These are phyloP conservation scores for Moesziomyces parantarcticus DNA, from an alignment of 1,284 basidiomycete species.

Conservation along the genomic window DNA sequence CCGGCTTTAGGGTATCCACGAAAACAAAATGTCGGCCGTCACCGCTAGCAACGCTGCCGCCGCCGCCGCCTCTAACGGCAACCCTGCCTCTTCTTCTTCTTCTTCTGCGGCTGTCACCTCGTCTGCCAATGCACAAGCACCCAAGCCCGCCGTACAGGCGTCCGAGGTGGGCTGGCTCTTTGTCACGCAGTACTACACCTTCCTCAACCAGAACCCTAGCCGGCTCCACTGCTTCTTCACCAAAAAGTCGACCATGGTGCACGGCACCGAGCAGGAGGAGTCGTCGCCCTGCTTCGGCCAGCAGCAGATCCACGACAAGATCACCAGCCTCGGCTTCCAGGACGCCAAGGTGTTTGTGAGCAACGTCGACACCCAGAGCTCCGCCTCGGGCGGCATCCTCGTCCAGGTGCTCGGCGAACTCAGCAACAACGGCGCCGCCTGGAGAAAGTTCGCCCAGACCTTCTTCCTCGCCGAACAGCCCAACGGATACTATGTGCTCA, in stretches of 20 bases:
- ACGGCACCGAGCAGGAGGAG: conserved; percentile 82
- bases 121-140: conserved; percentile 14
- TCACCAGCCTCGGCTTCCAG: conserved; percentile 89
- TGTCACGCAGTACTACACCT: conserved; percentile 74
- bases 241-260: conserved; percentile 88
- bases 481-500: conserved; percentile 98
- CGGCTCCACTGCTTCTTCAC: conserved; percentile 99
- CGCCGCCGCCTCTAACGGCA: conserved; percentile 30
- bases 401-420: conserved; percentile 99
- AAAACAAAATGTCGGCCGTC: conserved; percentile 33
- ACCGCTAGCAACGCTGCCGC: conserved; percentile 38
- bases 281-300: conserved; percentile 87
- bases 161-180: conserved; percentile 68
- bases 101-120: no score
- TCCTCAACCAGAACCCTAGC: conserved; percentile 95
- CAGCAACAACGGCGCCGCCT: conserved; percentile 82
- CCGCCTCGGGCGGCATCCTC: conserved; percentile 93
- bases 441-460: conserved; percentile 99
- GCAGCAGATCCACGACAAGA: conserved; percentile 97
- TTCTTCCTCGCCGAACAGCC: conserved; percentile 99
- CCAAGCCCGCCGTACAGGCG: conserved; percentile 55
- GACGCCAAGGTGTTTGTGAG: conserved; percentile 96
- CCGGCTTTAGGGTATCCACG: neutral
- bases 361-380: conserved; percentile 74
- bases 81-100: no score